These are phyloP conservation scores for Tuber brumale DNA, from an alignment of 495 filamentous ascomycete genomes.

Conservation along the genomic window DNA sequence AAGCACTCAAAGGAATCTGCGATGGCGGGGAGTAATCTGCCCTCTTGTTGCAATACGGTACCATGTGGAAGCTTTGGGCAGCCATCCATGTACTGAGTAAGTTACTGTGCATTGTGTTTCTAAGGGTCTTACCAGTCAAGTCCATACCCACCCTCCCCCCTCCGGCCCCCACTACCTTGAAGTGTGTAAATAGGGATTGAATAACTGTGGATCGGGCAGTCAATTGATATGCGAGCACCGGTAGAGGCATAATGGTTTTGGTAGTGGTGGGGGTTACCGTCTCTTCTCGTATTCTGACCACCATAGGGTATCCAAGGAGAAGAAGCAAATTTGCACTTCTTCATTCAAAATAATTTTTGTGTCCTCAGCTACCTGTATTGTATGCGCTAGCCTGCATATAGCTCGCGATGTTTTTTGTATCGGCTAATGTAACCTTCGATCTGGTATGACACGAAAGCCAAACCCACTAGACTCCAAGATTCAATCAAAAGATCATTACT, in stretches of 20 bases:
- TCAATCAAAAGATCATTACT: background rate
- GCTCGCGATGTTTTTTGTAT: background rate
- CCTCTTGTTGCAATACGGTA: background rate
- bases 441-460: background rate
- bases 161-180: background rate
- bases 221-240: background rate
- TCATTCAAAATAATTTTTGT: background rate
- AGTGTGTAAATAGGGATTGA: background rate
- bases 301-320: background rate
- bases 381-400: background rate
- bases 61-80: background rate
- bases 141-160: too few relatives aligned
- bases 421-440: background rate
- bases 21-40: background rate
- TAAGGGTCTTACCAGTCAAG: background rate
- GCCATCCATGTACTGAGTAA: slow-evolving; percentile 4
- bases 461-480: background rate
- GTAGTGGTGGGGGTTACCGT: background rate
- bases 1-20: background rate
- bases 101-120: background rate
- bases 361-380: background rate
- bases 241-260: background rate
- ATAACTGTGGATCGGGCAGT: background rate
- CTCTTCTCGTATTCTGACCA: background rate
- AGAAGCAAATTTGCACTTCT: background rate